A percentile compares a stretch with the other conserved stretches of the same genome.
phyloP scores from a whole-genome alignment of 2,329 filamentous ascomycete species.

The Talaromyces albobiverticillius region DNA sequence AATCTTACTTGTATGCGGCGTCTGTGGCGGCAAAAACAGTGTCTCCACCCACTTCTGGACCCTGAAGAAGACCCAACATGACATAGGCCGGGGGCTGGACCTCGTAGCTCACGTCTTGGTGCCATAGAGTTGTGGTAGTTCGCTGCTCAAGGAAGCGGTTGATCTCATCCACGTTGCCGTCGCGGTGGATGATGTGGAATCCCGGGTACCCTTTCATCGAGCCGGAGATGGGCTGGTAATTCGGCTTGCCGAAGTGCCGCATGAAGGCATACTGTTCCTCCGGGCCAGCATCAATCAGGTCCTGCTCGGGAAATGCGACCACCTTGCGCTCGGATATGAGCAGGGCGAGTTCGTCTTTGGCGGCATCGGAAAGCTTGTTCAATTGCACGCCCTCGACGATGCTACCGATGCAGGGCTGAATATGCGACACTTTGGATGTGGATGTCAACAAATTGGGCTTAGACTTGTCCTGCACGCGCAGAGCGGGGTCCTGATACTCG shows the following conservation, averaged over 20 bases:
- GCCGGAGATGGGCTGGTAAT: constrained; percentile 46
- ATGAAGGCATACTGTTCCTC: constrained; percentile 44
- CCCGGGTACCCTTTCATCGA: constrained; percentile 40
- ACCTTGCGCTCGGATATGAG: constrained; percentile 67
- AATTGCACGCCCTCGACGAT: constrained; percentile 47
- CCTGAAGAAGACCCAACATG: constrained; percentile 48
- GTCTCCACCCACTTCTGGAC: constrained; percentile 50
- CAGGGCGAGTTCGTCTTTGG: constrained; percentile 55
- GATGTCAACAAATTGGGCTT: constrained; percentile 35
- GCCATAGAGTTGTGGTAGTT: constrained; percentile 48
- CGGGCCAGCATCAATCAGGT: constrained; percentile 46
- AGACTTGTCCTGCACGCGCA: constrained; percentile 41
- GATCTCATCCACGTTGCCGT: constrained; percentile 44
- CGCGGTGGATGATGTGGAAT: constrained; percentile 47
- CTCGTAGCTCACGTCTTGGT: constrained; percentile 50
- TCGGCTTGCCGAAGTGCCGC: constrained; percentile 45
- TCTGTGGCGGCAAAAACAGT: constrained; percentile 47
- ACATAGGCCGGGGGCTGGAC: constrained; percentile 48
- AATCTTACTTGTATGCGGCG: constrained; percentile 44
- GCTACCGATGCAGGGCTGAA: constrained; percentile 44
- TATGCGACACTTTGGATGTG: constrained; percentile 32
- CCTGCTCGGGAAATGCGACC: constrained; percentile 51
- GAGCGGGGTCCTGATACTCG: constrained; percentile 46
- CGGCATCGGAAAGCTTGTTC: constrained; percentile 44
- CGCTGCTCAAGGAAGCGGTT: constrained; percentile 41